Conservation (phyloP, 352 stramenopile genomes). For the Pythium insidiosum region DNA sequence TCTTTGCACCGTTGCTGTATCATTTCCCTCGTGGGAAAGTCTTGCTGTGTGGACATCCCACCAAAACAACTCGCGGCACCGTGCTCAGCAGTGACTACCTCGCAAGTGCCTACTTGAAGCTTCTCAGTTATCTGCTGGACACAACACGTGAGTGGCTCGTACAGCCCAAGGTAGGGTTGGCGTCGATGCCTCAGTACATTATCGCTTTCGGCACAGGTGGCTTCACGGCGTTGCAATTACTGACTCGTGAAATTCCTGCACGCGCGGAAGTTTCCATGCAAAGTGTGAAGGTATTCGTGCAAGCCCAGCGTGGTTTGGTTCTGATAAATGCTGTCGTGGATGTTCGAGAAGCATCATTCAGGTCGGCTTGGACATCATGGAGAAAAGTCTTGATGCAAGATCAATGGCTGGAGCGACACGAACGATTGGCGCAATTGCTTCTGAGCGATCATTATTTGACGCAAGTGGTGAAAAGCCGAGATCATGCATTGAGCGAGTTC, state of each 20-base stretch:
- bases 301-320: conserved; percentile 37
- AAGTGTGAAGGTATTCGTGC: conserved; percentile 31
- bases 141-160: conserved; percentile 59
- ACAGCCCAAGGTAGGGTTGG: conserved; percentile 60
- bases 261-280: no score
- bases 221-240: conserved; percentile 34
- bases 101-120: conserved; percentile 27
- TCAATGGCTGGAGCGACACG: conserved; percentile 40
- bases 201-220: conserved; percentile 53
- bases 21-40: conserved; percentile 61
- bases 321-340: conserved; percentile 33
- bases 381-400: no score
- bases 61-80: conserved; percentile 17
- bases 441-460: conserved; percentile 66
- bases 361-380: no score
- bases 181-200: conserved; percentile 54
- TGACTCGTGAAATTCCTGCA: conserved; percentile 36
- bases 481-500: conserved; percentile 36
- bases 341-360: no score
- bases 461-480: conserved; percentile 33
- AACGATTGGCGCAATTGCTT: conserved; percentile 27
- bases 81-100: conserved; percentile 49
- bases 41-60: conserved; percentile 52
- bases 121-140: conserved; percentile 44
- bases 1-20: conserved; percentile 46